These are phyloP conservation scores for Micractinium sp. DNA, from an alignment of 139 green algal genomes.

Conservation along the genomic window DNA sequence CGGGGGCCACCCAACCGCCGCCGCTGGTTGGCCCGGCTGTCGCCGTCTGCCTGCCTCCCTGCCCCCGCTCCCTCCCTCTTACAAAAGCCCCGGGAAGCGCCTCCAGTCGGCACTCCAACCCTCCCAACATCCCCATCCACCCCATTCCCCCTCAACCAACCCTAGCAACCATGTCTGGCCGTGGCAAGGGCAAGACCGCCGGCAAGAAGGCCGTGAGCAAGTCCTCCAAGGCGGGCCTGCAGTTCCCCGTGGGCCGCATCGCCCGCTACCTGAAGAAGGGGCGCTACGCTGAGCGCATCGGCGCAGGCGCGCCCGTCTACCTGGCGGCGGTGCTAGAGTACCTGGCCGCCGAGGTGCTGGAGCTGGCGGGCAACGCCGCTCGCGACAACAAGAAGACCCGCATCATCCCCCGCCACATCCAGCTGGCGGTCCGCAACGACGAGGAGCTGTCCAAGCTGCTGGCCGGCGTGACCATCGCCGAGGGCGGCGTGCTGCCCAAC, in stretches of 20 bases:
- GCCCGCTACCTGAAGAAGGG: slow-evolving; percentile 89
- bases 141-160: too few species aligned
- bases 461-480: slow-evolving; percentile 78
- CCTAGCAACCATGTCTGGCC: slow-evolving; percentile 52
- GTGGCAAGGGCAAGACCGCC: slow-evolving; percentile 72
- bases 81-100: too few species aligned
- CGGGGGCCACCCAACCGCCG: too few species aligned
- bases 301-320: slow-evolving; percentile 67
- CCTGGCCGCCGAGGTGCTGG: slow-evolving; percentile 77
- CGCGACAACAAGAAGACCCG: slow-evolving; percentile 96
- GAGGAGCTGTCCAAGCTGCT: slow-evolving; percentile 96
- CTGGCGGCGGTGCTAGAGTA: slow-evolving; percentile 87
- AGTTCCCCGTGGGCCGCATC: slow-evolving; percentile 90
- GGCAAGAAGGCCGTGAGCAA: slow-evolving; percentile 83
- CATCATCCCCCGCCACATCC: slow-evolving; percentile 90
- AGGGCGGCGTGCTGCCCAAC: slow-evolving; percentile 88
- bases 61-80: too few species aligned
- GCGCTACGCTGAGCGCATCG: slow-evolving; percentile 74
- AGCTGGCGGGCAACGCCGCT: slow-evolving; percentile 68
- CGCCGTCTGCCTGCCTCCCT: too few species aligned
- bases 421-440: slow-evolving; percentile 93
- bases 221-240: slow-evolving; percentile 89
- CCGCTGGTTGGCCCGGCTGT: too few species aligned
- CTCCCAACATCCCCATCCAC: too few species aligned
- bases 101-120: too few species aligned